Percentiles rank a stretch among this genome's conserved stretches.
These are phyloP conservation scores for Colletotrichum truncatum DNA, from an alignment of 2,329 filamentous ascomycete species.

Conservation along the genomic window DNA sequence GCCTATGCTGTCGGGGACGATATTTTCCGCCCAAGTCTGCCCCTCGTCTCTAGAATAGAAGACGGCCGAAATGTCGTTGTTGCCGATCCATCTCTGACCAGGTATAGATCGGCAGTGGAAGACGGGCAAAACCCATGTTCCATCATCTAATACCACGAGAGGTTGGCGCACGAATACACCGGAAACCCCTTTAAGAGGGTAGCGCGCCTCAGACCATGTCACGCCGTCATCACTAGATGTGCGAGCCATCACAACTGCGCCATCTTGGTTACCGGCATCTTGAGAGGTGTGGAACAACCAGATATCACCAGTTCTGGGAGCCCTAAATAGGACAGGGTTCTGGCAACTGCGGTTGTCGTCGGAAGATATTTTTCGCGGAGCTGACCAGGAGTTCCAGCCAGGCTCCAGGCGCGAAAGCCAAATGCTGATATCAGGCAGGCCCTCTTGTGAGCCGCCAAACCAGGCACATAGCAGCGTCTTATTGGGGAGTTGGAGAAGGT, in stretches of 20 bases:
- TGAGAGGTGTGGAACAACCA: slow-evolving; percentile 57
- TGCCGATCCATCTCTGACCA: slow-evolving; percentile 53
- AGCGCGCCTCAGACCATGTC: slow-evolving; percentile 45
- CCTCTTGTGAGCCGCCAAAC: slow-evolving; percentile 57
- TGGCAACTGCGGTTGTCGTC: slow-evolving; percentile 52
- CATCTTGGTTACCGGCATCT: slow-evolving; percentile 53
- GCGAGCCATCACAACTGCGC: slow-evolving; percentile 46
- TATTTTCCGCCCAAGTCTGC: slow-evolving; percentile 47
- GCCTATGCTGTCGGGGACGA: slow-evolving; percentile 46
- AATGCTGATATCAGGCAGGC: slow-evolving; percentile 53
- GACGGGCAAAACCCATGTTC: slow-evolving; percentile 51
- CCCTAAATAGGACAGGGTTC: slow-evolving; percentile 52
- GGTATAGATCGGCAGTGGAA: slow-evolving; percentile 51
- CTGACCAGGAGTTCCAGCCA: slow-evolving; percentile 41
- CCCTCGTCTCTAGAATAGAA: slow-evolving; percentile 48
- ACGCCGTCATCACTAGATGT: slow-evolving; percentile 44
- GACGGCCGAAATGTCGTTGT: slow-evolving; percentile 51
- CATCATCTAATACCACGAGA: slow-evolving; percentile 43
- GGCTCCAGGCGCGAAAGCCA: slow-evolving; percentile 47
- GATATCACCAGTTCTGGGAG: slow-evolving; percentile 42
- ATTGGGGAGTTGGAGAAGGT: slow-evolving; percentile 49
- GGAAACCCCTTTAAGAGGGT: slow-evolving; percentile 42
- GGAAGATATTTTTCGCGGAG: slow-evolving; percentile 45
- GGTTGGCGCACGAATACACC: slow-evolving; percentile 54
- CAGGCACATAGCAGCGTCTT: slow-evolving; percentile 52